Evolutionary conservation across 371 early-diverging fungal genomes (phyloP).

Genomic region (Lichtheimia hyalospora): DNA sequence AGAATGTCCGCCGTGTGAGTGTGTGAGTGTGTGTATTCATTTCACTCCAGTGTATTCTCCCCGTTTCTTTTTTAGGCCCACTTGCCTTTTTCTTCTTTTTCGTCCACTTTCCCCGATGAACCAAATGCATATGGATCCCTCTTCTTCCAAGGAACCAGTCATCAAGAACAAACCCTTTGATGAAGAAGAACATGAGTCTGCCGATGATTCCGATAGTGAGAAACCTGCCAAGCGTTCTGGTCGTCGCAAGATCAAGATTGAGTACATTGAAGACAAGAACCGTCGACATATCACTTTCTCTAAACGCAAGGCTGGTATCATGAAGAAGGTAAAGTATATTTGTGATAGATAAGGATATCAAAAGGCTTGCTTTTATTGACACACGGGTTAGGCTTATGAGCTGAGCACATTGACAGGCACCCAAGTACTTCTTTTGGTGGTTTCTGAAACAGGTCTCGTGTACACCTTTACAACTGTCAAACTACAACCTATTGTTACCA

Average conservation of each 20-base stretch:
- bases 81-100: not conserved
- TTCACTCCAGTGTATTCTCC: not conserved
- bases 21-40: not conserved
- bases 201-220: conserved; percentile 34
- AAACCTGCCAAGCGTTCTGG: conserved; percentile 68
- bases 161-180: conserved; percentile 10
- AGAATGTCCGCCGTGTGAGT: not conserved
- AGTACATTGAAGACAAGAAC: conserved; percentile 91
- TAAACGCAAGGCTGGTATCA: conserved; percentile 96
- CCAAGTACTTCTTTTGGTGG: conserved; percentile 93
- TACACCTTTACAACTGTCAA: conserved; percentile 98
- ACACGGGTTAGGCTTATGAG: conserved; percentile 82
- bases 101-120: not conserved
- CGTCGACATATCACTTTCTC: conserved; percentile 94
- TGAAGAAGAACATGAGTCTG: conserved; percentile 33
- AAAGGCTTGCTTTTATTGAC: not conserved
- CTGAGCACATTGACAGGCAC: conserved; percentile 96
- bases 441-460: conserved; percentile 97
- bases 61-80: not conserved
- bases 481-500: conserved; percentile 93
- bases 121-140: not conserved
- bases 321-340: conserved; percentile 80
- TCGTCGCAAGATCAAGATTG: conserved; percentile 91
- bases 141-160: conserved; percentile 4
- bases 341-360: not conserved